Evolutionary conservation across 2,329 filamentous ascomycete genomes (phyloP).

Genomic region (Ophiocordyceps sinensis): DNA sequence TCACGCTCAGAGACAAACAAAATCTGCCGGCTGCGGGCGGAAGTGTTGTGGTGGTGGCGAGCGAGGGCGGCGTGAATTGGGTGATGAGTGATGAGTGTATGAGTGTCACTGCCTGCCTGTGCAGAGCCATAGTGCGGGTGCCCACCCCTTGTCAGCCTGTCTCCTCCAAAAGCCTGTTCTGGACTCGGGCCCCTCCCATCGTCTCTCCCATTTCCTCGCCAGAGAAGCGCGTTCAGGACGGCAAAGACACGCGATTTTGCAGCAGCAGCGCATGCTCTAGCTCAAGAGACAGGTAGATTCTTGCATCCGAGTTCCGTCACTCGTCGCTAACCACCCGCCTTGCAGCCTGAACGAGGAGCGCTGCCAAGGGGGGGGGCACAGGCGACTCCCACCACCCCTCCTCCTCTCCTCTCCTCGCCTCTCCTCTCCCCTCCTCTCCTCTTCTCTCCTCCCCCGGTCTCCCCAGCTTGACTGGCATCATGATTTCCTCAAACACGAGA

Average conservation of each 20-base stretch:
- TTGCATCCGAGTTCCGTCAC: not conserved
- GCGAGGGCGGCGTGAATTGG: not conserved
- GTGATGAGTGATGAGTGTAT: too few species aligned
- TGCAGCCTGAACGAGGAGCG: slow-evolving; percentile 17
- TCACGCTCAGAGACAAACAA: too few species aligned
- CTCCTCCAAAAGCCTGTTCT: slow-evolving; percentile 9
- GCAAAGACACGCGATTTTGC: slow-evolving; percentile 15
- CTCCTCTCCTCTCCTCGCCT: too few species aligned
- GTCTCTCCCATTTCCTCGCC: slow-evolving; percentile 9
- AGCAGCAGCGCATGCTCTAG: slow-evolving; percentile 18
- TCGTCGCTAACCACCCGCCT: slow-evolving; percentile 5
- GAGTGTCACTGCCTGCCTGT: not conserved
- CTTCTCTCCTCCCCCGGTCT: not conserved
- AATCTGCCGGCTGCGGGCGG: too few species aligned
- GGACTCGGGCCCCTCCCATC: slow-evolving; percentile 7
- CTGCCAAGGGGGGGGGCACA: slow-evolving; percentile 7
- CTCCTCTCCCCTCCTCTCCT: too few species aligned
- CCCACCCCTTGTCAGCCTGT: slow-evolving; percentile 11
- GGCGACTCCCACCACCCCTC: slow-evolving; percentile 3
- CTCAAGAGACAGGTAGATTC: slow-evolving; percentile 14
- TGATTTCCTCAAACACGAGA: slow-evolving; percentile 30
- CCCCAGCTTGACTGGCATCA: slow-evolving; percentile 4
- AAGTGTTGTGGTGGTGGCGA: not conserved
- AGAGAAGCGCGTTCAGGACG: slow-evolving; percentile 16
- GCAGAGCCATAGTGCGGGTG: not conserved